phyloP scores from a whole-genome alignment of 1,139 yeast genomes.

The Yarrowia galli region DNA sequence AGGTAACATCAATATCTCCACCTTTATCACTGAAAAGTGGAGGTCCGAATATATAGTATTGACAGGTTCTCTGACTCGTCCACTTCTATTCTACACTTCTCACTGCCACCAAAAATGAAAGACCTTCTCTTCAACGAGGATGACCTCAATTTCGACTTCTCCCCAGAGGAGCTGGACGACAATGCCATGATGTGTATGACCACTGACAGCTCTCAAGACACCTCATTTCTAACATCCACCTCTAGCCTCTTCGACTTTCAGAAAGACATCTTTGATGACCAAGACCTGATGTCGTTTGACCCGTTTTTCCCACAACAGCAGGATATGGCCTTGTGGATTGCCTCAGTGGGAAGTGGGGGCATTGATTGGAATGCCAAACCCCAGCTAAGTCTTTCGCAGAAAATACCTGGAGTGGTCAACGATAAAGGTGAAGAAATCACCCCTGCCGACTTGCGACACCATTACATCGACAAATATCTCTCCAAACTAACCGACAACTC shows the following conservation, averaged over 20 bases:
- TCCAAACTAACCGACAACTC: not conserved
- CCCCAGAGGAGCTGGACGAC: not conserved
- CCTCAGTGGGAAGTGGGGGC: not conserved
- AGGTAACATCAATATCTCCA: not conserved
- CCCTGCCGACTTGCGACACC: not conserved
- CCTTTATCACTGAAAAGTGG: not conserved
- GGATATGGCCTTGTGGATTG: not conserved
- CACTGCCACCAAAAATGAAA: not conserved
- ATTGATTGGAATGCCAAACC: constrained; percentile 5
- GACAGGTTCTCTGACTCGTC: constrained; percentile 5
- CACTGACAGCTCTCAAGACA: not conserved
- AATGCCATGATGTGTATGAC: not conserved
- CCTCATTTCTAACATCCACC: not conserved
- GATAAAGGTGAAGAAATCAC: not conserved
- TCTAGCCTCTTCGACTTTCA: constrained; percentile 1
- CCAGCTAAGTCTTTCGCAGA: not conserved
- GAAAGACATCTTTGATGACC: not conserved
- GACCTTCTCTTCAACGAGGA: constrained; percentile 1
- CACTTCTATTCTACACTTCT: not conserved
- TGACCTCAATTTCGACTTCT: not conserved
- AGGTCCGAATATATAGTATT: not conserved
- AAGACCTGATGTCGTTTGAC: not conserved
- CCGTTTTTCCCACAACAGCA: constrained; percentile 10
- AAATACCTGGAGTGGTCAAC: not conserved
- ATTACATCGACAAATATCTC: not conserved